Conservation (phyloP, 2,329 filamentous ascomycete genomes). For the Fusarium gaditjirri region DNA sequence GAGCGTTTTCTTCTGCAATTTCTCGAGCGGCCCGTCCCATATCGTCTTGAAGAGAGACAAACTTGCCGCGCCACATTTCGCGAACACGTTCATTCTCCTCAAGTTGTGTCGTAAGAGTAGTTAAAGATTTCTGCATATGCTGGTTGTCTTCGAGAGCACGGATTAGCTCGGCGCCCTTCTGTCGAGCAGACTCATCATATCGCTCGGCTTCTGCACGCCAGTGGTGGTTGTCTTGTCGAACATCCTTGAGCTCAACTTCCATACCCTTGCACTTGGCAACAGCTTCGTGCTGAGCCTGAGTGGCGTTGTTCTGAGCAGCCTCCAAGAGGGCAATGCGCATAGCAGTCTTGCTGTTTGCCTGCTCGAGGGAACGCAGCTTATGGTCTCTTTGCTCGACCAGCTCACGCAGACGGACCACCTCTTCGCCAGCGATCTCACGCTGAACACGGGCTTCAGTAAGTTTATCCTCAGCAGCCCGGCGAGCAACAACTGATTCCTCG, state of each 20-base stretch:
- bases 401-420: conserved; percentile 74
- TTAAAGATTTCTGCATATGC: conserved; percentile 77
- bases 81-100: conserved; percentile 87
- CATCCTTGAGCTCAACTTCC: conserved; percentile 65
- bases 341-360: conserved; percentile 62
- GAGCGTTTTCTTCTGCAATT: conserved; percentile 83
- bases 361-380: conserved; percentile 69
- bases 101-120: conserved; percentile 79
- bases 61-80: conserved; percentile 84
- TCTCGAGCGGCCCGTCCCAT: conserved; percentile 83
- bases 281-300: conserved; percentile 65
- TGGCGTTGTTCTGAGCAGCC: conserved; percentile 68
- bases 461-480: conserved; percentile 77
- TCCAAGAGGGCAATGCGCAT: conserved; percentile 76
- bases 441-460: conserved; percentile 77
- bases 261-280: conserved; percentile 64
- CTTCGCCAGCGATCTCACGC: conserved; percentile 75
- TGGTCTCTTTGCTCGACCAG: conserved; percentile 76
- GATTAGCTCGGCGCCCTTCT: conserved; percentile 60
- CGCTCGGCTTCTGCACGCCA: conserved; percentile 72
- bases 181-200: conserved; percentile 62
- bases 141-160: conserved; percentile 70
- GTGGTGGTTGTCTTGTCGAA: conserved; percentile 67
- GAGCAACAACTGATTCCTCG: conserved; percentile 71
- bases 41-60: conserved; percentile 86